Evolutionary conservation across 495 filamentous ascomycete genomes (phyloP).

Genomic region (Sabuloglossum arenarium): DNA sequence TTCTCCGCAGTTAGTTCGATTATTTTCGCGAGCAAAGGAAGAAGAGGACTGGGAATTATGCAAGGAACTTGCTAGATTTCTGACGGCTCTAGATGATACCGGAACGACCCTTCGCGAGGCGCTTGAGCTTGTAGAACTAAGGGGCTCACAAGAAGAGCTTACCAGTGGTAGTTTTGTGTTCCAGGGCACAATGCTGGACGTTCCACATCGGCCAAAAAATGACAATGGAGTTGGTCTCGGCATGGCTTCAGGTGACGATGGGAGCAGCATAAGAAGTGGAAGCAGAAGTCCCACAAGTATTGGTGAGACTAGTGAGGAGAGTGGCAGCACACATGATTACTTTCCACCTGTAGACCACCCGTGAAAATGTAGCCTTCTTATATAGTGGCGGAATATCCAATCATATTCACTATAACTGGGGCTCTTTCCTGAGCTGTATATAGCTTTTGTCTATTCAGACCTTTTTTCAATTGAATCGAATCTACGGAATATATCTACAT

Average conservation of each 20-base stretch:
- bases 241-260: background rate
- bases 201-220: background rate
- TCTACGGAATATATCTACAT: background rate
- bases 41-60: slow-evolving; percentile 93
- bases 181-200: background rate
- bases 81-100: slow-evolving; percentile 76
- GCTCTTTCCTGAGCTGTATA: background rate
- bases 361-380: background rate
- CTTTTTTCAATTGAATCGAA: background rate
- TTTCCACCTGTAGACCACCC: background rate
- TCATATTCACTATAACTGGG: background rate
- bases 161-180: background rate
- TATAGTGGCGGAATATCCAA: background rate
- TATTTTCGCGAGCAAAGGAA: slow-evolving; percentile 62
- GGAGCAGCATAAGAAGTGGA: background rate
- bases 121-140: slow-evolving; percentile 45
- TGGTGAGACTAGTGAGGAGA: background rate
- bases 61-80: slow-evolving; percentile 80
- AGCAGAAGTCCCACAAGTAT: background rate
- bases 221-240: background rate
- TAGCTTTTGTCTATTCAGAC: background rate
- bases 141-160: slow-evolving; percentile 6
- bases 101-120: slow-evolving; percentile 66
- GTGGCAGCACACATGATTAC: background rate
- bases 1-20: slow-evolving; percentile 51